Conservation (phyloP, 2,329 filamentous ascomycete species). For the Calonectria pseudoturangicola region DNA sequence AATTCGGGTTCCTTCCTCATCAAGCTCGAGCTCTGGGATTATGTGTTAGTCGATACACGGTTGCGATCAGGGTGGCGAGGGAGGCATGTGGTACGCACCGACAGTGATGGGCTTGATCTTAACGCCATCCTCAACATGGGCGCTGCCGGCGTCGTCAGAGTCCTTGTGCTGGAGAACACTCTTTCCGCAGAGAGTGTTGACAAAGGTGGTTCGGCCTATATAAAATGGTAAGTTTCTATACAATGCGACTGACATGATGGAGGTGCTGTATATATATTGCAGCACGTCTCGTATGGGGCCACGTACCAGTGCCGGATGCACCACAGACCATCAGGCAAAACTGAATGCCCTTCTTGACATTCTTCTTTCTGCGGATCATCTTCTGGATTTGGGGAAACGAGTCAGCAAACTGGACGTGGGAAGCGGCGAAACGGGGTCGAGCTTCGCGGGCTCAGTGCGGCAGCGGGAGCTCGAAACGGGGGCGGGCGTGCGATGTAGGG, state of each 20-base stretch:
- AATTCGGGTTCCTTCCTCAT: constrained; percentile 98
- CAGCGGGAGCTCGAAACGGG: constrained; percentile 52
- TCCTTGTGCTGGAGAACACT: constrained; percentile 94
- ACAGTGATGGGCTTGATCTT: constrained; percentile 99
- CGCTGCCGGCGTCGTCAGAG: constrained; percentile 89
- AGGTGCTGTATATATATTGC: constrained; percentile 41
- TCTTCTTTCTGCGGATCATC: constrained; percentile 99
- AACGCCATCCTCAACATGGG: constrained; percentile 96
- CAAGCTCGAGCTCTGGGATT: constrained; percentile 87
- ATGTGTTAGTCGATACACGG: constrained; percentile 44
- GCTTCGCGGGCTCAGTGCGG: constrained; percentile 43
- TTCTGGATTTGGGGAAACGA: constrained; percentile 72
- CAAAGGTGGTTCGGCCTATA: constrained; percentile 95
- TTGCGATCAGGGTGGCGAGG: constrained; percentile 48
- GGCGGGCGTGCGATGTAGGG: constrained; percentile 35
- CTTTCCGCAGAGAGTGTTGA: constrained; percentile 99
- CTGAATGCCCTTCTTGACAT: constrained; percentile 99
- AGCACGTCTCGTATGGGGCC: constrained; percentile 43
- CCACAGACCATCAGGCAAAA: constrained; percentile 99
- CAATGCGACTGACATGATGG: constrained; percentile 29
- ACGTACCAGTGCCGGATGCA: constrained; percentile 96
- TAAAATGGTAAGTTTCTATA: constrained; percentile 47
- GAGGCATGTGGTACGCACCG: constrained; percentile 71
- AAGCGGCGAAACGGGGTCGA: constrained; percentile 43
- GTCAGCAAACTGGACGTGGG: constrained; percentile 54